phyloP scores from a whole-genome alignment of 108 stramenopile genomes.

The Stephanodiscus minutulus region DNA sequence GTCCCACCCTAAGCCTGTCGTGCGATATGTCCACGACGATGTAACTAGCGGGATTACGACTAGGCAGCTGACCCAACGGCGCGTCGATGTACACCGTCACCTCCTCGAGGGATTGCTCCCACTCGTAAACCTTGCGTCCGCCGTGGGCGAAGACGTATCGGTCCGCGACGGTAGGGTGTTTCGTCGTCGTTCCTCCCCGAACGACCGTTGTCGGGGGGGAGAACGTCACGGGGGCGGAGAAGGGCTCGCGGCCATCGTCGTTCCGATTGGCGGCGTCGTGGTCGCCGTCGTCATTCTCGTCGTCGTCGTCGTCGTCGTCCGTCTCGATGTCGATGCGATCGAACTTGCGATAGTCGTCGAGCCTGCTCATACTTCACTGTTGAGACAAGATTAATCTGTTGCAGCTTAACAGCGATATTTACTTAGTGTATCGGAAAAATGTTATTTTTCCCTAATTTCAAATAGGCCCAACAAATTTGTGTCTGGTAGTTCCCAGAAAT shows the following conservation, averaged over 20 bases:
- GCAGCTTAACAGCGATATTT: too few species aligned
- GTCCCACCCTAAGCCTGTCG: slow-evolving; percentile 59
- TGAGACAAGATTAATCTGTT: not conserved
- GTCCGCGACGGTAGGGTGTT: slow-evolving; percentile 50
- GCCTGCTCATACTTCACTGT: slow-evolving; percentile 67
- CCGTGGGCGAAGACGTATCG: slow-evolving; percentile 70
- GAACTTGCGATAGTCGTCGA: slow-evolving; percentile 79
- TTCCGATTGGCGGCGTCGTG: not conserved
- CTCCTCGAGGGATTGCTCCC: slow-evolving; percentile 94
- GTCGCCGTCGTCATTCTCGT: slow-evolving; percentile 31
- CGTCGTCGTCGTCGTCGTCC: slow-evolving; percentile 62
- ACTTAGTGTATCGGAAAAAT: too few species aligned
- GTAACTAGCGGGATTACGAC: slow-evolving; percentile 23
- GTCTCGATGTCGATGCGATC: slow-evolving; percentile 63
- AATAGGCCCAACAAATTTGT: too few species aligned
- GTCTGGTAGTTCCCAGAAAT: too few species aligned
- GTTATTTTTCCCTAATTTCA: too few species aligned
- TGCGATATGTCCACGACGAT: slow-evolving; percentile 54
- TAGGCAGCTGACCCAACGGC: slow-evolving; percentile 55
- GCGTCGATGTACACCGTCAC: slow-evolving; percentile 84
- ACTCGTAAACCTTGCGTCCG: slow-evolving; percentile 88
- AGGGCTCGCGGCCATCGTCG: not conserved
- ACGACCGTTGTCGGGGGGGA: slow-evolving; percentile 19
- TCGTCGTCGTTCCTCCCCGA: slow-evolving; percentile 30
- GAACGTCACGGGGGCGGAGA: not conserved